Base-by-base conservation (phyloP, 345 rosid species). In the Euphorbia tirucalli region DNA sequence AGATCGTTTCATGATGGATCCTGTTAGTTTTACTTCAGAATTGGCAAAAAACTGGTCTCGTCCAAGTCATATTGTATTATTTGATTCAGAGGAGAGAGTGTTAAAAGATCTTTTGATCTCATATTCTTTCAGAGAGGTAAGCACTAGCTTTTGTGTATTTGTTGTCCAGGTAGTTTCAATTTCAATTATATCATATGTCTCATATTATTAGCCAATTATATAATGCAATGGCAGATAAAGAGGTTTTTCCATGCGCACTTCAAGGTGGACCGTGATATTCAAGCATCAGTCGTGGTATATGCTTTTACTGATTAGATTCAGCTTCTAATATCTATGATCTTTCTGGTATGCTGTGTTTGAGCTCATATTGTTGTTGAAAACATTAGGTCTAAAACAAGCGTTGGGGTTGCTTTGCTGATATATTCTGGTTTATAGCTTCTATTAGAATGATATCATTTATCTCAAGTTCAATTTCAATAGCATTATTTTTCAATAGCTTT, bases 191-290 rank as follows among this genome's bases (percentile, higher is more conserved):
- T 30, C 18, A 4, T 56, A 19, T 52, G 31, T 66, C 18, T 32
- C 56, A 39, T 65, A 46, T n/a, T n/a, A n/a, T 30, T 31, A 37
- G 18, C 48, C 60, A 41, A 65, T 49, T 31, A n/a, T 25, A 0
- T 30, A 22, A 70, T 43, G 1, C 57, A 63, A 71, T 70, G 35
- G 66, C 90, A 90, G 97, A 74, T 82, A 4, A 82, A 65, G 76
- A 86, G 91, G 80, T 95, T 92, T 71, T 90, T 92, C 85, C 99
- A 92, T 80, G 85, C 97, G 52, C 96, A 95, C 79, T 95, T 92
- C 84, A 88, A 87, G 79, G 97, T 92, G n/a, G n/a, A n/a, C n/a
- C n/a, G n/a, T n/a, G n/a, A n/a, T n/a, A n/a, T n/a, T n/a, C n/a
- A n/a, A n/a, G n/a, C n/a, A n/a, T n/a, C n/a, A n/a, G n/a, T n/a